phyloP scores from a whole-genome alignment of 2,329 filamentous ascomycete genomes.

The Trichoderma arundinaceum region DNA sequence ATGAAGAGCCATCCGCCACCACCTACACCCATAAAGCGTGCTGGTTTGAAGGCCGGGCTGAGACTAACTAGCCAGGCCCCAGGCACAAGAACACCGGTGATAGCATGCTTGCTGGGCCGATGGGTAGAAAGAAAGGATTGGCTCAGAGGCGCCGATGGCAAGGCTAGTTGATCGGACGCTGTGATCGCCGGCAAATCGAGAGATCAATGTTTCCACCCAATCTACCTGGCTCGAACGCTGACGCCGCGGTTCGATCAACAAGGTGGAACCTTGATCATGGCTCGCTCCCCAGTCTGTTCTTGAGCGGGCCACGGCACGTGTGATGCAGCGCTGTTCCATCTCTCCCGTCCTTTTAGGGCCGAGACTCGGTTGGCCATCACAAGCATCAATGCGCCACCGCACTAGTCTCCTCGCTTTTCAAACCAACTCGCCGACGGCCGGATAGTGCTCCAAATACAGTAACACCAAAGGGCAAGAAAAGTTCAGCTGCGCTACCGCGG shows the following conservation, averaged over 20 bases:
- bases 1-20: conserved; percentile 6
- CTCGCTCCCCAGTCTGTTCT: not conserved
- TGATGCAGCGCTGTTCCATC: conserved; percentile 10
- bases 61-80: conserved; percentile 17
- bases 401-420: conserved; percentile 9
- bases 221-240: conserved; percentile 5
- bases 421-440: not conserved
- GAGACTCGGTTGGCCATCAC: conserved; percentile 20
- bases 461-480: not conserved
- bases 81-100: conserved; percentile 12
- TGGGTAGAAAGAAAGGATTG: conserved; percentile 7
- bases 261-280: conserved; percentile 3
- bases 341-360: conserved; percentile 18
- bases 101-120: conserved; percentile 3
- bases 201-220: conserved; percentile 22
- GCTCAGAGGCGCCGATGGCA: not conserved
- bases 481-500: conserved; percentile 5
- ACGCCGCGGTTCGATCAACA: conserved; percentile 5
- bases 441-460: not conserved
- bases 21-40: not conserved
- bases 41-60: not conserved
- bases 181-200: conserved; percentile 22
- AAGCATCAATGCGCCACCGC: conserved; percentile 21
- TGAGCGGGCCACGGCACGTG: conserved; percentile 14
- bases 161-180: not conserved